These are phyloP conservation scores for Trametes punicea DNA, from an alignment of 768 basidiomycete species.

Conservation along the genomic window DNA sequence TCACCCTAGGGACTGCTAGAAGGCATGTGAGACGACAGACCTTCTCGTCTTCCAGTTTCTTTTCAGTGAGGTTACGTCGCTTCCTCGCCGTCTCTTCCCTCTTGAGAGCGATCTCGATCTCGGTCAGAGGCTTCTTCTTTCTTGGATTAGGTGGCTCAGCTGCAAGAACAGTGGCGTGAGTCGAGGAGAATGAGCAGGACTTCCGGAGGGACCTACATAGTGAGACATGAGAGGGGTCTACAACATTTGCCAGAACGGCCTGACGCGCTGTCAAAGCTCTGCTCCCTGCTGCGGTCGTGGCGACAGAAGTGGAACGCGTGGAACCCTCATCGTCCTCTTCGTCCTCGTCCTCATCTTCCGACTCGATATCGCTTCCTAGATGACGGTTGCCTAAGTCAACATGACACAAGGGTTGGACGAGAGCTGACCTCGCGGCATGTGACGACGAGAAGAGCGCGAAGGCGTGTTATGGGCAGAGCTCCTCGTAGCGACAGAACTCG, in stretches of 20 bases:
- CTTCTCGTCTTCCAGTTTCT: slow-evolving; percentile 85
- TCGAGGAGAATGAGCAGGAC: background rate
- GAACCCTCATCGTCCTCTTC: slow-evolving; percentile 40
- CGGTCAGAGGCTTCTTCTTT: slow-evolving; percentile 68
- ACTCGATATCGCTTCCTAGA: slow-evolving; percentile 42
- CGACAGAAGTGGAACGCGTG: slow-evolving; percentile 28
- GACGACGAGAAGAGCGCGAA: slow-evolving; percentile 20
- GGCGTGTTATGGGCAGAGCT: slow-evolving; percentile 5
- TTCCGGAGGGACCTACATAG: slow-evolving; percentile 47
- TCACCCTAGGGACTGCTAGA: too few relatives aligned
- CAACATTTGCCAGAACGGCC: slow-evolving; percentile 67
- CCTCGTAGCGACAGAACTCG: background rate
- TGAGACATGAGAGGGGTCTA: slow-evolving; percentile 66
- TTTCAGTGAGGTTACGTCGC: slow-evolving; percentile 75
- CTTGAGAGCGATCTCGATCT: slow-evolving; percentile 67
- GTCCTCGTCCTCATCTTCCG: slow-evolving; percentile 42
- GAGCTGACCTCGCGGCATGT: slow-evolving; percentile 16
- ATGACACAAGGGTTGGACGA: background rate
- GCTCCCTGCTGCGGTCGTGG: slow-evolving; percentile 25
- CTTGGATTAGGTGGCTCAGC: slow-evolving; percentile 35
- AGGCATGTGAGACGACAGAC: too few relatives aligned
- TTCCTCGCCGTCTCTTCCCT: slow-evolving; percentile 82
- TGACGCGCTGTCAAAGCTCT: slow-evolving; percentile 48
- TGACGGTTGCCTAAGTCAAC: background rate
- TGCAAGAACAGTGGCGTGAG: background rate